These are phyloP conservation scores for Hypoxylon sp. DNA, from an alignment of 2,329 filamentous ascomycete species.

Conservation along the genomic window DNA sequence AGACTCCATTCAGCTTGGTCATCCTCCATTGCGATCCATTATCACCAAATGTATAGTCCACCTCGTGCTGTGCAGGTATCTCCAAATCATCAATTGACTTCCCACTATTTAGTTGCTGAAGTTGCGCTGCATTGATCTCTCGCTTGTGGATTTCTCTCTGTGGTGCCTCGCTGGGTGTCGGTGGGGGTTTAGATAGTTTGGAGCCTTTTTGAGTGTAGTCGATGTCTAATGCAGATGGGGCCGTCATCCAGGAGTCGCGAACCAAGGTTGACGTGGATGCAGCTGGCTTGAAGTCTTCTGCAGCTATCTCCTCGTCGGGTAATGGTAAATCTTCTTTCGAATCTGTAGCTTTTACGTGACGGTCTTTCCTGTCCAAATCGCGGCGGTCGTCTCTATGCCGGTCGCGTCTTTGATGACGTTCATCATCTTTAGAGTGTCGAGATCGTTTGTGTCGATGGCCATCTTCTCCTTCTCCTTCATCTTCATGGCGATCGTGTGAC, in stretches of 20 bases:
- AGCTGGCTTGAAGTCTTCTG: slow-evolving; percentile 41
- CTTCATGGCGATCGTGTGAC: slow-evolving; percentile 51
- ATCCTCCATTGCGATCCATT: slow-evolving; percentile 92
- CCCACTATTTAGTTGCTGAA: slow-evolving; percentile 68
- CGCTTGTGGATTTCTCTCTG: slow-evolving; percentile 78
- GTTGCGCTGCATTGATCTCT: slow-evolving; percentile 77
- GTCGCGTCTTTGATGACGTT: slow-evolving; percentile 50
- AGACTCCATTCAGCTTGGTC: slow-evolving; percentile 90
- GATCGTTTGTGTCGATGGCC: slow-evolving; percentile 71
- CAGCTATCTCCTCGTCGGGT: slow-evolving; percentile 59
- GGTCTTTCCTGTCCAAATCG: slow-evolving; percentile 47
- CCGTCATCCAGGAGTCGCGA: slow-evolving; percentile 95
- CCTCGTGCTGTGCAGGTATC: slow-evolving; percentile 65
- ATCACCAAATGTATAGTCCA: slow-evolving; percentile 89
- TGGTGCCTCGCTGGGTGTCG: slow-evolving; percentile 64
- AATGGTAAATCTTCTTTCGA: slow-evolving; percentile 60
- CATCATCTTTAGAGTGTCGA: slow-evolving; percentile 62
- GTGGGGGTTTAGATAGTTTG: slow-evolving; percentile 62
- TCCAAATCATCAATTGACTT: slow-evolving; percentile 62
- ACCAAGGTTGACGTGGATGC: slow-evolving; percentile 56
- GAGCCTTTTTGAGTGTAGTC: slow-evolving; percentile 77
- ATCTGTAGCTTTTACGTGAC: slow-evolving; percentile 54
- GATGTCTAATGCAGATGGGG: slow-evolving; percentile 80
- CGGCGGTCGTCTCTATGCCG: slow-evolving; percentile 44
- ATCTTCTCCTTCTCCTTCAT: slow-evolving; percentile 61